phyloP scores from a whole-genome alignment of 306 rosid genomes.

The Hippophae tibetana region DNA sequence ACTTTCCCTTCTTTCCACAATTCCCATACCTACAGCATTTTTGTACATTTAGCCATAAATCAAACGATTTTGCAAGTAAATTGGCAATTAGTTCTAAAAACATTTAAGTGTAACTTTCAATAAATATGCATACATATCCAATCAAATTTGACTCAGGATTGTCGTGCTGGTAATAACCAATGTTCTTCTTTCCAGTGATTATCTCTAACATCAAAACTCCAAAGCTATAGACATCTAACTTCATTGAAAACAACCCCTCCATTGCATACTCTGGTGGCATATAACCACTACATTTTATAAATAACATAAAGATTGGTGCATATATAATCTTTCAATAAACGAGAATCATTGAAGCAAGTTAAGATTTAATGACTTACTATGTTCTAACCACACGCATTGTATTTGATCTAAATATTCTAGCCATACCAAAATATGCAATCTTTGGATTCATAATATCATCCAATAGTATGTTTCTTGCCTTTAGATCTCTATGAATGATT shows the following conservation, averaged over 20 bases:
- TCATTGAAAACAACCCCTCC: conserved; percentile 42
- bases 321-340: too few relatives aligned
- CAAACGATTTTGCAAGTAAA: too few relatives aligned
- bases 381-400: conserved; percentile 45
- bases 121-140: conserved; percentile 35
- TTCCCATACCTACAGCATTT: conserved; percentile 31
- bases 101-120: too few relatives aligned
- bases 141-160: conserved; percentile 22
- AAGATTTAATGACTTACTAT: conserved; percentile 24
- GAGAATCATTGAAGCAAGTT: background rate
- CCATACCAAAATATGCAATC: conserved; percentile 59
- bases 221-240: conserved; percentile 47
- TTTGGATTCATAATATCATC: conserved; percentile 41
- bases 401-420: conserved; percentile 45
- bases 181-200: conserved; percentile 47
- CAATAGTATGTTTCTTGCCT: conserved; percentile 44
- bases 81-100: too few relatives aligned
- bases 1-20: conserved; percentile 30
- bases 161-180: conserved; percentile 15
- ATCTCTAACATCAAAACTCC: conserved; percentile 51
- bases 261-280: conserved; percentile 61
- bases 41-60: too few relatives aligned
- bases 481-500: conserved; percentile 47
- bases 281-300: conserved; percentile 28
- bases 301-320: background rate